A percentile compares a stretch with the other conserved stretches of the same genome.
These are phyloP conservation scores for Magnusiomyces clavatus DNA, from an alignment of 1,139 yeast species.

Conservation along the genomic window DNA sequence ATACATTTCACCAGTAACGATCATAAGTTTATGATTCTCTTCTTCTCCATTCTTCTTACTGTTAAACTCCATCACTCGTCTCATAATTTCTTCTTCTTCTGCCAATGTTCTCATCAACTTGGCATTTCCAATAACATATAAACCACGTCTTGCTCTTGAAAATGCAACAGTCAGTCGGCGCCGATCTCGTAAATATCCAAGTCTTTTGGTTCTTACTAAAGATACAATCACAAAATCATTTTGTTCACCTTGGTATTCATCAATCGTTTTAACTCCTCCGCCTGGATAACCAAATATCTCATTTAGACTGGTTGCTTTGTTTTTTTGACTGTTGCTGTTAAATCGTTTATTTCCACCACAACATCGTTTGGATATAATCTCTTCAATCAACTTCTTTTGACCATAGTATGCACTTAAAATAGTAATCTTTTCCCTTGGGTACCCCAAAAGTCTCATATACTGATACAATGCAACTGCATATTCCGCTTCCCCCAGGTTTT, in stretches of 20 bases:
- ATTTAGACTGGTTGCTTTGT: slow-evolving; percentile 11
- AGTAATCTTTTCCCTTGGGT: slow-evolving; percentile 36
- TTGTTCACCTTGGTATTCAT: slow-evolving; percentile 25
- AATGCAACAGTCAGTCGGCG: slow-evolving; percentile 26
- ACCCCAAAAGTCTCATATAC: slow-evolving; percentile 43
- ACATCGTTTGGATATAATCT: slow-evolving; percentile 26
- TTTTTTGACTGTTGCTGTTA: slow-evolving; percentile 5
- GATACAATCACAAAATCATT: slow-evolving; percentile 32
- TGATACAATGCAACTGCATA: slow-evolving; percentile 41
- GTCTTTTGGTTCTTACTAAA: slow-evolving; percentile 22
- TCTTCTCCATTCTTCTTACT: slow-evolving; percentile 7
- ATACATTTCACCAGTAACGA: slow-evolving; percentile 33
- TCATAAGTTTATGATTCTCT: slow-evolving; percentile 24
- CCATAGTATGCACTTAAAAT: slow-evolving; percentile 39
- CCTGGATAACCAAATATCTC: slow-evolving; percentile 29
- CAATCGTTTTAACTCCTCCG: slow-evolving; percentile 25
- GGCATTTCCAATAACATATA: slow-evolving; percentile 31
- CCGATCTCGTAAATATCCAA: slow-evolving; percentile 24
- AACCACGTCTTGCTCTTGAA: slow-evolving; percentile 31
- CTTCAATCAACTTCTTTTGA: slow-evolving; percentile 31
- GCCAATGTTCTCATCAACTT: slow-evolving; percentile 17
- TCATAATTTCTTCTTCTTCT: slow-evolving; percentile 16
- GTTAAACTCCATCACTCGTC: slow-evolving; percentile 12
- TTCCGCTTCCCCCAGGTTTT: slow-evolving; percentile 50
- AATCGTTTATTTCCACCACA: slow-evolving; percentile 8